phyloP scores from a whole-genome alignment of 768 basidiomycete genomes.

The Collybia mongolica region DNA sequence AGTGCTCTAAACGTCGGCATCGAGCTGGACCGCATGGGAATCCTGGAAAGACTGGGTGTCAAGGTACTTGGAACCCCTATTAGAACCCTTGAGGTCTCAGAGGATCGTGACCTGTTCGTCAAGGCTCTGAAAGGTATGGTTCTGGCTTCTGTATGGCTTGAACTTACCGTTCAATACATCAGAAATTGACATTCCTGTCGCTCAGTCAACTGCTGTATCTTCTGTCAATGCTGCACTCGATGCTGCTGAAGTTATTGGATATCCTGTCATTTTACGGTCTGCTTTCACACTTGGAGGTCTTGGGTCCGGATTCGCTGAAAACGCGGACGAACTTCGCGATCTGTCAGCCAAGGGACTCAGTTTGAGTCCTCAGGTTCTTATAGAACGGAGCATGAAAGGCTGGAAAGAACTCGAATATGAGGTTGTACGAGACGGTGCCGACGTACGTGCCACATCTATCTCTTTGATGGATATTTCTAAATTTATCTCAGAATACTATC shows the following conservation, averaged over 20 bases:
- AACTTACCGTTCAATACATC: constrained; percentile 8
- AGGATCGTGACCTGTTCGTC: constrained; percentile 94
- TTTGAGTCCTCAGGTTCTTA: constrained; percentile 92
- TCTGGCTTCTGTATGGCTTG: not conserved
- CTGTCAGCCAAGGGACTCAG: constrained; percentile 88
- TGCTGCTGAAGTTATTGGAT: constrained; percentile 90
- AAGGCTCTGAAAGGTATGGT: constrained; percentile 88
- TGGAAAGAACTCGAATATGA: constrained; percentile 99
- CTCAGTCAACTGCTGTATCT: constrained; percentile 96
- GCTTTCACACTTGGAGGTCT: constrained; percentile 98
- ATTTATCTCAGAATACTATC: constrained; percentile 78
- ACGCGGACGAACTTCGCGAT: constrained; percentile 92
- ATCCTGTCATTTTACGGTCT: constrained; percentile 95
- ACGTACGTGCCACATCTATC: constrained; percentile 54
- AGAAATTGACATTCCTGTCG: constrained; percentile 98
- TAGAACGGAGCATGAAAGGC: constrained; percentile 98
- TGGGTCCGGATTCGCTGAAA: constrained; percentile 96
- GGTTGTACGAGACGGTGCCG: constrained; percentile 96
- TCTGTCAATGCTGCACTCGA: constrained; percentile 88
- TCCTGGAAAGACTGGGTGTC: constrained; percentile 89
- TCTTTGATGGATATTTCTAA: constrained; percentile 10
- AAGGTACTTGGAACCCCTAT: constrained; percentile 95
- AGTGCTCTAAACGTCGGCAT: constrained; percentile 98
- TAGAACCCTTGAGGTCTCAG: constrained; percentile 91
- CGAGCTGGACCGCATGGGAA: constrained; percentile 93